These are phyloP conservation scores for Gremmenia infestans DNA, from an alignment of 2,329 filamentous ascomycete species.

Conservation along the genomic window DNA sequence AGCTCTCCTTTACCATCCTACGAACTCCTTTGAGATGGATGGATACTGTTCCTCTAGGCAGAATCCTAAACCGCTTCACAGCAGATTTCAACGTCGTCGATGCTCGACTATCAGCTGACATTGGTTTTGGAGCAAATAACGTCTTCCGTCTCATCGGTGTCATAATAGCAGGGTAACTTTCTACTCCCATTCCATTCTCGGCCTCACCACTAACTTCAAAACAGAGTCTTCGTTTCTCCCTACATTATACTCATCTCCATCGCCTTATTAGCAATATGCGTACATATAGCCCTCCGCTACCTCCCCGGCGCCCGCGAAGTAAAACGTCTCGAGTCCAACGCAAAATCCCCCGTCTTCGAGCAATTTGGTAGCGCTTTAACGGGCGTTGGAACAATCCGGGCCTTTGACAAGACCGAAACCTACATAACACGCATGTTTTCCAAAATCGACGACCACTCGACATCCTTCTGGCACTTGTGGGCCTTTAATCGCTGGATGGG, in stretches of 20 bases:
- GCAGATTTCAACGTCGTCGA: conserved; percentile 73
- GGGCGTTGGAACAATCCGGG: conserved; percentile 70
- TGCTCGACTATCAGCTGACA: conserved; percentile 57
- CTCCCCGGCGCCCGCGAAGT: conserved; percentile 67
- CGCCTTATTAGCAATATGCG: conserved; percentile 51
- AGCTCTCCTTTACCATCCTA: conserved; percentile 61
- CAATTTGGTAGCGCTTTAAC: conserved; percentile 69
- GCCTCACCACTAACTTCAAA: conserved; percentile 32
- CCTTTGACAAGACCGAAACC: conserved; percentile 62
- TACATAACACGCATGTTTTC: conserved; percentile 67
- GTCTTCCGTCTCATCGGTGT: conserved; percentile 59
- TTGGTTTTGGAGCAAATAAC: conserved; percentile 57
- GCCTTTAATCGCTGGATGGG: conserved; percentile 74
- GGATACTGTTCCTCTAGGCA: conserved; percentile 72
- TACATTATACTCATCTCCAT: conserved; percentile 59
- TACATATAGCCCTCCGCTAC: conserved; percentile 57
- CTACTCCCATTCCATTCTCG: conserved; percentile 46
- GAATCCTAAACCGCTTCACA: conserved; percentile 74
- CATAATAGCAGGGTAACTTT: conserved; percentile 51
- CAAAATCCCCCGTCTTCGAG: conserved; percentile 76
- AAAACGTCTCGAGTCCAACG: conserved; percentile 71
- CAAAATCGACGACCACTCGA: conserved; percentile 63
- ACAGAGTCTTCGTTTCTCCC: conserved; percentile 58
- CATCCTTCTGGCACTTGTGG: conserved; percentile 63
- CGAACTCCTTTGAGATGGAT: conserved; percentile 73